These are phyloP conservation scores for Chloranthus sessilifolius DNA, from an alignment of 164 flowering plant species.

Conservation along the genomic window DNA sequence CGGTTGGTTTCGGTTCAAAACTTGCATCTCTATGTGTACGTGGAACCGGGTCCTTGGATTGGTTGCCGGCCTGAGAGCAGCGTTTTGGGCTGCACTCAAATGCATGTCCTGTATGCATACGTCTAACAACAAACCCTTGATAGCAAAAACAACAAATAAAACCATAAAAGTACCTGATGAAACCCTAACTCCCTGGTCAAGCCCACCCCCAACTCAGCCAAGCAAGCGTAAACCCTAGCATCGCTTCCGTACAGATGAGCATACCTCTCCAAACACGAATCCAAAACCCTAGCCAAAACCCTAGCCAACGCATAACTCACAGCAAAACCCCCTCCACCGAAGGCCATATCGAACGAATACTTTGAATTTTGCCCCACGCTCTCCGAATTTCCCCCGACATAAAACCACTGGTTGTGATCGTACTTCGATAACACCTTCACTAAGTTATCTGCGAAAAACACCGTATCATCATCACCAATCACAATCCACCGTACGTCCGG, in stretches of 20 bases:
- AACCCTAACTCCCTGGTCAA: constrained; percentile 84
- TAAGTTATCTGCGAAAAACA: constrained; percentile 68
- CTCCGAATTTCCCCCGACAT: constrained; percentile 69
- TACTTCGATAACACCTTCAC: constrained; percentile 55
- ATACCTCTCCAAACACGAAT: constrained; percentile 70
- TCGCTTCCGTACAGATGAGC: constrained; percentile 83
- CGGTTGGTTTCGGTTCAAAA: too few relatives aligned
- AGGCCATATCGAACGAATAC: constrained; percentile 75
- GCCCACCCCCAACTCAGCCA: constrained; percentile 84
- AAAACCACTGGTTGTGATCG: constrained; percentile 58
- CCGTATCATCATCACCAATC: constrained; percentile 89
- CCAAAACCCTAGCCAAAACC: constrained; percentile 60
- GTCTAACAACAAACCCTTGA: too few relatives aligned
- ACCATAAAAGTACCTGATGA: constrained; percentile 61
- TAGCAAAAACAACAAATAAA: too few relatives aligned
- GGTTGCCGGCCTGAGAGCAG: too few relatives aligned
- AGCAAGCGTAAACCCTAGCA: constrained; percentile 57
- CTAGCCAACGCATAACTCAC: constrained; percentile 57
- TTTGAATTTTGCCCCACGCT: constrained; percentile 53
- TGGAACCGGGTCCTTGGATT: too few relatives aligned
- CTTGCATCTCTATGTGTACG: too few relatives aligned
- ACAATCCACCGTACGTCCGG: constrained; percentile 65
- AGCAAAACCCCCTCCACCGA: constrained; percentile 92
- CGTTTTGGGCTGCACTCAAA: too few relatives aligned
- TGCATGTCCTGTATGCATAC: too few relatives aligned